Base-by-base conservation (phyloP, 2,329 filamentous ascomycete species). In the Cytospora leucostoma region DNA sequence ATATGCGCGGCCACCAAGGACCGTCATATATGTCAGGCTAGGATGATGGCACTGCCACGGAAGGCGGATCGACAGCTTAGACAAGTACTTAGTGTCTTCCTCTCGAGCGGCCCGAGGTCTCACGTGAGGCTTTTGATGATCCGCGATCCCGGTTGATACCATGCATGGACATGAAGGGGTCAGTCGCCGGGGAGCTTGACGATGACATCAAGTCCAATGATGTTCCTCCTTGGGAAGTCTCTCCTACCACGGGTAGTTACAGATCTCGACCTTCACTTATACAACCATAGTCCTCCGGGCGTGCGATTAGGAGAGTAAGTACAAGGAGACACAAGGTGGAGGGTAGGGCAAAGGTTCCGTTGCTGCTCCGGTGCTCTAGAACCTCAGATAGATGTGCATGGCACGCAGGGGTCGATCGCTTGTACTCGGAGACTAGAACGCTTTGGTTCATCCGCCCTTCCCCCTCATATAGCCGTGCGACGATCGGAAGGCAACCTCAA, bases 11-110 rank as follows among this genome's bases (percentile, higher is more conserved):
- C 27, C 27, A 33, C 38, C 35, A 51, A 57, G 13, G 52, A n/a
- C 47, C 55, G 54, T 38, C 40, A 50, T 33, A 35, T 51, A 38
- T 47, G 57, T 61, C 57, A 61, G 35, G 60, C 62, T 44, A 61
- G 62, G 53, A 58, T 64, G 59, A 54, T 47, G 53, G 38, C 27
- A 53, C 51, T 35, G 13, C 37, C 37, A 47, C 37, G n/a, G 61
- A 35, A 47, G 34, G n/a, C n/a, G 38, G 54, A 34, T 58, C 38
- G 37, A 35, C 38, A 35, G 27, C 27, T 21, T 47, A 50, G 19
- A 47, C n/a, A 47, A 47, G 44, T 19, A 12, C 44, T 21, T 19
- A 10, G 12, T n/a, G 7, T 21, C n/a, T 37, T 37, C 8, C 2
- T 37, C n/a, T 47, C 21, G 44, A 47, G 50, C 50, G 50, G 58